Evolutionary conservation across 331 rosid species (phyloP).

Genomic region (Pyracantha coccinea): DNA sequence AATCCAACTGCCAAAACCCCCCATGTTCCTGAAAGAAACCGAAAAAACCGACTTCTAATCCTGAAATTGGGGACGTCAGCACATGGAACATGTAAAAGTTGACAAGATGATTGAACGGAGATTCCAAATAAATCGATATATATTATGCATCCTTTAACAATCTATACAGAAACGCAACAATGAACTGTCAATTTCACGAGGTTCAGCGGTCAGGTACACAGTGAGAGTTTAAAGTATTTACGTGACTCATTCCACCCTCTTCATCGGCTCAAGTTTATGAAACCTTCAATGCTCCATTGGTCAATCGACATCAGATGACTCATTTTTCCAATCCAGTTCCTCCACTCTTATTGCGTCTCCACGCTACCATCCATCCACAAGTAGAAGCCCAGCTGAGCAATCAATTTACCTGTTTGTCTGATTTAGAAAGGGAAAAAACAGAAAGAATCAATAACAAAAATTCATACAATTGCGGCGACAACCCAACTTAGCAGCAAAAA

Average conservation of each 20-base stretch:
- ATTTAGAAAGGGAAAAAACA: constrained; percentile 8
- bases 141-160: not conserved
- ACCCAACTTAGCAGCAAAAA: not conserved
- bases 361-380: constrained; percentile 11
- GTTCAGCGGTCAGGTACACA: not conserved
- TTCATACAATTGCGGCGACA: not conserved
- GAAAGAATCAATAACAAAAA: not conserved
- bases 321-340: too few species aligned
- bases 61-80: not conserved
- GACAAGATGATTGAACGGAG: not conserved
- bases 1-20: constrained; percentile 1
- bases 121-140: not conserved
- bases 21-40: not conserved
- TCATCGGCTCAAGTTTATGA: not conserved
- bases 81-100: not conserved
- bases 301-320: not conserved
- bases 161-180: not conserved
- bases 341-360: not conserved
- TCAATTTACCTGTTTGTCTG: constrained; percentile 36
- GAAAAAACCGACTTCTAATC: not conserved
- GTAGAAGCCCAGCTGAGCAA: constrained; percentile 9
- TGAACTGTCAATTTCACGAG: not conserved
- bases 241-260: not conserved
- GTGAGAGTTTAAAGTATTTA: constrained; percentile 1
- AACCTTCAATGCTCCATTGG: not conserved